These are phyloP conservation scores for Rhodotorula mucilaginosa DNA, from an alignment of 1,284 basidiomycete species.

Conservation along the genomic window DNA sequence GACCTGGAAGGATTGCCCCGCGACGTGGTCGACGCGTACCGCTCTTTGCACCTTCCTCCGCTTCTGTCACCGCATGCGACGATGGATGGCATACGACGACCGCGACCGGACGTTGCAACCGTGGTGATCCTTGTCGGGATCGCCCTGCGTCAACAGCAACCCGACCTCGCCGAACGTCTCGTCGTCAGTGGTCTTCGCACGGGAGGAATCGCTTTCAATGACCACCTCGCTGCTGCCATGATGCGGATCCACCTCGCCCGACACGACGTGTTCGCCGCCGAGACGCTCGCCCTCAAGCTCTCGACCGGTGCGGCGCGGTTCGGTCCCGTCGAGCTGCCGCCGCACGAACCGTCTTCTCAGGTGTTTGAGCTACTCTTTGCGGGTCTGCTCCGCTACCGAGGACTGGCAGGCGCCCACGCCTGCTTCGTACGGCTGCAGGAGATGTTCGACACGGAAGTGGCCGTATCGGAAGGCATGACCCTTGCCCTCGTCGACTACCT, in stretches of 20 bases:
- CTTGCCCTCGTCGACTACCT: slow-evolving; percentile 27
- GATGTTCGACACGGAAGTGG: slow-evolving; percentile 2
- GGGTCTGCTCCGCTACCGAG: slow-evolving; percentile 22
- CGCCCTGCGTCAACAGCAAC: slow-evolving; percentile 11
- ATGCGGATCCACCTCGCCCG: slow-evolving; percentile 15
- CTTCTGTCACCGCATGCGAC: background rate
- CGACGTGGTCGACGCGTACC: background rate
- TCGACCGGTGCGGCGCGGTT: slow-evolving; percentile 10
- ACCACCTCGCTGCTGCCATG: slow-evolving; percentile 17
- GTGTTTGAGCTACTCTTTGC: slow-evolving; percentile 26
- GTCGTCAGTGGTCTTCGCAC: slow-evolving; percentile 6
- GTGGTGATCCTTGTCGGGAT: slow-evolving; percentile 25
- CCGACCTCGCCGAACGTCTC: slow-evolving; percentile 21
- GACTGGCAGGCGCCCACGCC: slow-evolving; percentile 19
- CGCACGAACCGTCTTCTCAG: slow-evolving; percentile 1
- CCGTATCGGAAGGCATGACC: slow-evolving; percentile 29
- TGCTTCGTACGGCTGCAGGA: slow-evolving; percentile 10
- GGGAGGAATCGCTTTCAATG: slow-evolving; percentile 11
- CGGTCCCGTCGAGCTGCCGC: background rate
- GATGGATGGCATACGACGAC: background rate
- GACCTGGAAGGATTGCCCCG: slow-evolving; percentile 15
- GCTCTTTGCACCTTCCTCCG: background rate
- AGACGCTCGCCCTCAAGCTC: slow-evolving; percentile 20
- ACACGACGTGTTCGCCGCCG: slow-evolving; percentile 19
- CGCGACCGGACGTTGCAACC: slow-evolving; percentile 25